phyloP scores from a whole-genome alignment of 371 early-diverging fungal species.

The Rhizopus microsporus region DNA sequence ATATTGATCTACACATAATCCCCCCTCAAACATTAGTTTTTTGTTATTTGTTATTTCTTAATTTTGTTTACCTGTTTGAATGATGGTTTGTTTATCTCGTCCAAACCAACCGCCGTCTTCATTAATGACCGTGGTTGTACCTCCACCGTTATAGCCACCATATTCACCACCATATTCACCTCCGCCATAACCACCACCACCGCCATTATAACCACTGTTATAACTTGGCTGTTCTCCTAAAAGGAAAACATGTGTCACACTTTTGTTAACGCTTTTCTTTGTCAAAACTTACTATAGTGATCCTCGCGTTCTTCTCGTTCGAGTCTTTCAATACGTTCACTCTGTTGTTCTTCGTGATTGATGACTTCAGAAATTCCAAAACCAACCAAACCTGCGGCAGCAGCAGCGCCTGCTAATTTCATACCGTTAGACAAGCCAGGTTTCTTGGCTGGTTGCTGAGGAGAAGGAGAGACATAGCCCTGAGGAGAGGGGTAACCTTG shows the following conservation, averaged over 20 bases:
- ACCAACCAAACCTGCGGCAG: constrained; percentile 40
- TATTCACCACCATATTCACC: constrained; percentile 8
- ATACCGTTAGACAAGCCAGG: constrained; percentile 41
- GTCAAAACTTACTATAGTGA: constrained; percentile 14
- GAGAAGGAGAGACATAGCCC: constrained; percentile 6
- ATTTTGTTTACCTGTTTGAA: constrained; percentile 24
- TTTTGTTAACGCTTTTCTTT: background rate
- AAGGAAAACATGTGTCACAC: background rate
- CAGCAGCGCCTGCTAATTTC: constrained; percentile 46
- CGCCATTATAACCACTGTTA: constrained; percentile 11
- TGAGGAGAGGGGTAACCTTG: constrained; percentile 4
- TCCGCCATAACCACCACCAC: constrained; percentile 6
- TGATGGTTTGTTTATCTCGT: constrained; percentile 36
- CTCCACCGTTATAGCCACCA: constrained; percentile 7
- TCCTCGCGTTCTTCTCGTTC: constrained; percentile 31
- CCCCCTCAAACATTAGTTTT: background rate
- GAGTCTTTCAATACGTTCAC: constrained; percentile 28
- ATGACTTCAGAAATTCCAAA: constrained; percentile 44
- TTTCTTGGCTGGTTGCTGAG: constrained; percentile 16
- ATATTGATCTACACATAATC: constrained; percentile 28
- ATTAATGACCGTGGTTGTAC: constrained; percentile 35
- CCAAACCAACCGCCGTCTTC: constrained; percentile 50
- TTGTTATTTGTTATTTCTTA: too few species aligned
- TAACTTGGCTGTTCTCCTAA: constrained; percentile 9
- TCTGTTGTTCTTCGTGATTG: constrained; percentile 43